A percentile compares a stretch with the other conserved stretches of the same genome.
Evolutionary conservation across 1,284 basidiomycete species (phyloP).

Genomic region (Fomitopsis schrenkii): DNA sequence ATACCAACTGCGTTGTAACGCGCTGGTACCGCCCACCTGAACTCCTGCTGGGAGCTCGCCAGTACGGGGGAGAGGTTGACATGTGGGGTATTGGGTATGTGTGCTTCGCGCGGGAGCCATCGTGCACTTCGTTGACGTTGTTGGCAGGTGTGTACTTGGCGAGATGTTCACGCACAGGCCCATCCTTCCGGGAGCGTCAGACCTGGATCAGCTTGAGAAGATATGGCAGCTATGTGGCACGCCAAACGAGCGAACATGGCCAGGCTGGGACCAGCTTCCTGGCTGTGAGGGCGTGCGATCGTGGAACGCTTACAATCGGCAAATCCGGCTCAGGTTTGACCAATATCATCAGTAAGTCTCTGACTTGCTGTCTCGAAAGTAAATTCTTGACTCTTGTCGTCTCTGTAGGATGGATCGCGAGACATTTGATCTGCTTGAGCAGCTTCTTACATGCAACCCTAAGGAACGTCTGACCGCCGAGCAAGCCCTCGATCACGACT

Average conservation of each 20-base stretch:
- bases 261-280: conserved; percentile 74
- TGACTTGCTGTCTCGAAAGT: background rate
- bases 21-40: conserved; percentile 98
- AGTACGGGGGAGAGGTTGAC: conserved; percentile 93
- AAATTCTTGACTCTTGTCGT: conserved; percentile 8
- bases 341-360: conserved; percentile 53
- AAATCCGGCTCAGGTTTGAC: conserved; percentile 41
- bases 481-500: conserved; percentile 85
- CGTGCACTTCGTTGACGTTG: background rate
- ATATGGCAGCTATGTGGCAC: conserved; percentile 91
- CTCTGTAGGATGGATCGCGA: conserved; percentile 56
- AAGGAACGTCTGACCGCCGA: conserved; percentile 87
- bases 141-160: conserved; percentile 79
- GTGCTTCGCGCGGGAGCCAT: background rate
- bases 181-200: conserved; percentile 84
- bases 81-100: conserved; percentile 96
- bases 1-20: conserved; percentile 99
- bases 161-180: conserved; percentile 93
- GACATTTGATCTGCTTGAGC: conserved; percentile 89
- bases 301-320: conserved; percentile 45
- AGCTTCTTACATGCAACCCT: conserved; percentile 88
- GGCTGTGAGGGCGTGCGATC: conserved; percentile 78
- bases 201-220: conserved; percentile 87
- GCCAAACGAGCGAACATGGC: conserved; percentile 80
- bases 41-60: conserved; percentile 82